Conservation (phyloP, 495 filamentous ascomycete species). For the Xylaria flabelliformis region DNA sequence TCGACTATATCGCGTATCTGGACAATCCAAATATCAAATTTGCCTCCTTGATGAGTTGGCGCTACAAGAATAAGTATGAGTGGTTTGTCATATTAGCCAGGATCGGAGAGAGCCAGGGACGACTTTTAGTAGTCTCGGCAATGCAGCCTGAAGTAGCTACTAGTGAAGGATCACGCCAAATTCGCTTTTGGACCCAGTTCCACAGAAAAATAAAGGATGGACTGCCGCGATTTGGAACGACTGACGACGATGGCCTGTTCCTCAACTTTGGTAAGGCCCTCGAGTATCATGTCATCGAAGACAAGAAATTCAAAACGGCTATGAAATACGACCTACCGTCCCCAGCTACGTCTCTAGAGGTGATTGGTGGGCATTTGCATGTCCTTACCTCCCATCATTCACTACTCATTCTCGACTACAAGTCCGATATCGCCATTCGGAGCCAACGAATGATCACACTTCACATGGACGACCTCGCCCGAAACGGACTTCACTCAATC, state of each 20-base stretch:
- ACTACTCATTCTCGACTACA: conserved; percentile 51
- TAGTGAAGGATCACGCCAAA: conserved; percentile 28
- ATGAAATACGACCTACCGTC: conserved; percentile 50
- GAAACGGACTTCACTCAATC: conserved; percentile 48
- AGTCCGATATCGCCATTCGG: conserved; percentile 32
- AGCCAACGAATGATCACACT: conserved; percentile 35
- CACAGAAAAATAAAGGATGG: conserved; percentile 46
- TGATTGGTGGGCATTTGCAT: conserved; percentile 49
- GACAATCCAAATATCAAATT: conserved; percentile 50
- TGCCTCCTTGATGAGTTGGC: conserved; percentile 54
- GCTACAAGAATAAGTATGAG: conserved; percentile 43
- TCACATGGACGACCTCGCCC: conserved; percentile 46
- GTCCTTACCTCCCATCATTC: conserved; percentile 54
- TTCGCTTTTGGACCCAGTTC: conserved; percentile 54
- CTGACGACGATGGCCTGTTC: conserved; percentile 52
- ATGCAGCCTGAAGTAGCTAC: conserved; percentile 30
- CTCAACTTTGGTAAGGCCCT: conserved; percentile 50
- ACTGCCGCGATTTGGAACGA: conserved; percentile 50
- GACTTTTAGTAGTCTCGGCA: conserved; percentile 53
- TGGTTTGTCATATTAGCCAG: conserved; percentile 56
- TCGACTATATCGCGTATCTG: conserved; percentile 49
- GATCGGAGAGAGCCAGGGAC: conserved; percentile 44
- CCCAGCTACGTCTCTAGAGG: conserved; percentile 48
- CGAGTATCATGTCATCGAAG: conserved; percentile 56
- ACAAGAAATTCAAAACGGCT: conserved; percentile 50